phyloP scores from a whole-genome alignment of 2,329 filamentous ascomycete genomes.

The Pestalotiopsis sp. region DNA sequence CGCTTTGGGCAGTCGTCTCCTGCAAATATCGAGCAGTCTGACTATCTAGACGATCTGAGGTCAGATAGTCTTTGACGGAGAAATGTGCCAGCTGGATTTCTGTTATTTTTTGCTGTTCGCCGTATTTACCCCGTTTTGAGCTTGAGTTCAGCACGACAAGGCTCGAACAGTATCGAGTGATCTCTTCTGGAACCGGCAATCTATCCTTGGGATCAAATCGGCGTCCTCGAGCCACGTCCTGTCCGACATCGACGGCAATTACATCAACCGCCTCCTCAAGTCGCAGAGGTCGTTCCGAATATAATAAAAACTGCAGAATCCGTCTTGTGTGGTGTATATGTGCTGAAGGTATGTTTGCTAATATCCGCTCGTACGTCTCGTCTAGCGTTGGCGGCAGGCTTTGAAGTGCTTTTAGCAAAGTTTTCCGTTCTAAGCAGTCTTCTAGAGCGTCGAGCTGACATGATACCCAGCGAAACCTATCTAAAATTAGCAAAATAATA shows the following conservation, averaged over 20 bases:
- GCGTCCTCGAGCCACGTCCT: neutral
- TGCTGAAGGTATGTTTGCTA: conserved; percentile 8
- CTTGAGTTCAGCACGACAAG: too few species aligned
- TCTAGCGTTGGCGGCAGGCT: conserved; percentile 20
- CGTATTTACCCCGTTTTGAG: too few species aligned
- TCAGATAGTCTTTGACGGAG: conserved; percentile 33
- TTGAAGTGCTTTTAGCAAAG: conserved; percentile 10
- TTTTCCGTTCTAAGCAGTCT: conserved; percentile 15
- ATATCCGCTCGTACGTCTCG: conserved; percentile 20
- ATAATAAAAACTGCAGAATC: conserved; percentile 24
- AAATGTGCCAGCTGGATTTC: conserved; percentile 30
- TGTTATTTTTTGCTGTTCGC: too few species aligned
- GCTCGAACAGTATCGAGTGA: conserved; percentile 26
- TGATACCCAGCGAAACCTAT: conserved; percentile 25
- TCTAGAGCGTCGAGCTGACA: conserved; percentile 23
- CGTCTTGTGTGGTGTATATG: conserved; percentile 14
- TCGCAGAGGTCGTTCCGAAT: conserved; percentile 25
- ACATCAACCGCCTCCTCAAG: conserved; percentile 30
- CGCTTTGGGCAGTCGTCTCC: conserved; percentile 15
- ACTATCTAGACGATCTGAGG: conserved; percentile 21
- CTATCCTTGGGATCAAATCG: conserved; percentile 29
- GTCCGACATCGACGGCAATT: conserved; percentile 24
- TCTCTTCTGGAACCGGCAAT: conserved; percentile 26
- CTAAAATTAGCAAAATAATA: conserved; percentile 7
- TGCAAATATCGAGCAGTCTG: conserved; percentile 15